A percentile compares a stretch with the other conserved stretches of the same genome.
Conservation (phyloP, 169 alveolate species). For the Nephromyces sp. region DNA sequence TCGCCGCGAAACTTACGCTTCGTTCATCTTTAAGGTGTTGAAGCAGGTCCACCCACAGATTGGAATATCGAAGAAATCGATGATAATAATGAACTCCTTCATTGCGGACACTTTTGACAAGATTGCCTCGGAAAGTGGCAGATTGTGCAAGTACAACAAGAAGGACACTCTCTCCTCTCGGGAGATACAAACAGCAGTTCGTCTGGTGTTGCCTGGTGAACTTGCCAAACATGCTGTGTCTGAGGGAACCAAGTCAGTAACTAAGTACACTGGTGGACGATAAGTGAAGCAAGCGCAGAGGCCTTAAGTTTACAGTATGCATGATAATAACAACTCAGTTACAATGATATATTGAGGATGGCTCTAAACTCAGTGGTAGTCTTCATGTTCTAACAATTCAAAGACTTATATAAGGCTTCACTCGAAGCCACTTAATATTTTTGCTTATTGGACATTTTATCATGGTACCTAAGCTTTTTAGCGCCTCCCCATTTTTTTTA, state of each 20-base stretch:
- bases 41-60: constrained; percentile 94
- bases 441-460: too few relatives aligned
- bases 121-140: constrained; percentile 89
- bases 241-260: constrained; percentile 99
- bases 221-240: constrained; percentile 99
- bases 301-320: too few relatives aligned
- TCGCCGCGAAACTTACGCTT: constrained; percentile 26
- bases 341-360: too few relatives aligned
- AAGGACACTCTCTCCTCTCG: constrained; percentile 91
- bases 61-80: constrained; percentile 89
- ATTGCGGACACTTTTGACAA: constrained; percentile 88
- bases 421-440: too few relatives aligned
- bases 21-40: constrained; percentile 91
- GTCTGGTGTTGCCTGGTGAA: constrained; percentile 98
- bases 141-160: constrained; percentile 85
- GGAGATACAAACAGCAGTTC: constrained; percentile 97
- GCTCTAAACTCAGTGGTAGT: too few relatives aligned
- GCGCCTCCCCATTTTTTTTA: too few relatives aligned
- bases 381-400: too few relatives aligned
- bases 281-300: too few relatives aligned
- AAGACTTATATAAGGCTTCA: too few relatives aligned
- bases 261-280: constrained; percentile 89
- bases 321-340: too few relatives aligned
- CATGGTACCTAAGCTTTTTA: too few relatives aligned
- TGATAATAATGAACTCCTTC: constrained; percentile 98